Percentiles rank a stretch among this genome's conserved stretches.
phyloP scores from a whole-genome alignment of 805 yeast genomes.

The Pichia gijzeniarum region DNA sequence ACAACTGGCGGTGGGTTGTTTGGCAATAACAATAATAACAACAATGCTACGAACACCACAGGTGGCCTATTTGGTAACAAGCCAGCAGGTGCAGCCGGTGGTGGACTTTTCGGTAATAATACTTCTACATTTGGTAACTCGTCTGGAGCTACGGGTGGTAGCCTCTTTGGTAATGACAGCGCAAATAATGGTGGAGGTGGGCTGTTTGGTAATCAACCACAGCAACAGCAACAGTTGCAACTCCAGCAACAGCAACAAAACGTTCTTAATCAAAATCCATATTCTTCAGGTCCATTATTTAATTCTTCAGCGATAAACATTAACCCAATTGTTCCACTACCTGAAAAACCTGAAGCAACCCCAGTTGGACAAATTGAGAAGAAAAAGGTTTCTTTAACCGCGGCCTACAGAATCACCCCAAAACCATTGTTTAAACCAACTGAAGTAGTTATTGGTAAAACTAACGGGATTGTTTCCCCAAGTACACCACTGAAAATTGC shows the following conservation, averaged over 20 bases:
- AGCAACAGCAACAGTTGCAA: constrained; percentile 17
- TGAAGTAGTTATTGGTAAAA: constrained; percentile 17
- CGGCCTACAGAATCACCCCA: constrained; percentile 62
- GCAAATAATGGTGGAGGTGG: constrained; percentile 27
- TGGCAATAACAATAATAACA: constrained; percentile 14
- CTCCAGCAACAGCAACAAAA: constrained; percentile 26
- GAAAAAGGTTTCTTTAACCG: constrained; percentile 52
- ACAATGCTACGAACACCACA: constrained; percentile 14
- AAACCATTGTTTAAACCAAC: constrained; percentile 43
- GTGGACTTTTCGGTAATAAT: constrained; percentile 26
- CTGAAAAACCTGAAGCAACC: constrained; percentile 46
- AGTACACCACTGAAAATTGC: constrained; percentile 14
- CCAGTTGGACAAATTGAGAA: constrained; percentile 43
- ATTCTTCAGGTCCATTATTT: constrained; percentile 72
- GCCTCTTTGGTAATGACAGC: constrained; percentile 22
- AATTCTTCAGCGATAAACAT: constrained; percentile 23
- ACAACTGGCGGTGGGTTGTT: constrained; percentile 21
- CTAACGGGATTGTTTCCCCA: constrained; percentile 23
- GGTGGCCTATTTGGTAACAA: constrained; percentile 36
- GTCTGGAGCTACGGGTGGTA: constrained; percentile 20
- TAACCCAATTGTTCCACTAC: constrained; percentile 34
- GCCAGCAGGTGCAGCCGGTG: constrained; percentile 14
- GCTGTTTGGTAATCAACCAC: constrained; percentile 31
- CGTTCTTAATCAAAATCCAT: constrained; percentile 52
- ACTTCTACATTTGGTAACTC: constrained; percentile 2